These are phyloP conservation scores for Byssoonygena ceratinophila DNA, from an alignment of 2,329 filamentous ascomycete genomes.

Conservation along the genomic window DNA sequence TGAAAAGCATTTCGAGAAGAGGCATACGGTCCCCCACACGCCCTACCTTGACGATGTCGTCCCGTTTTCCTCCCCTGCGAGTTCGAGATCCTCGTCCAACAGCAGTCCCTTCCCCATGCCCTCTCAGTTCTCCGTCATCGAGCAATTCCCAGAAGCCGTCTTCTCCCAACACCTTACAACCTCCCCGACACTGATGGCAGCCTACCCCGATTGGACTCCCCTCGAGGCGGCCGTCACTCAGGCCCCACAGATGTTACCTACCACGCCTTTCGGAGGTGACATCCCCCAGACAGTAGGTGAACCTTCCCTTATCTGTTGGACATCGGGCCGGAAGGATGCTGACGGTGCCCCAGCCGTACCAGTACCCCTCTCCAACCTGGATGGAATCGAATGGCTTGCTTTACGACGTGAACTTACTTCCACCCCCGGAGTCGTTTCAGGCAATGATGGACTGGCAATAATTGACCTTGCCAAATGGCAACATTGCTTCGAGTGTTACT, in stretches of 20 bases:
- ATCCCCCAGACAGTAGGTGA: slow-evolving; percentile 32
- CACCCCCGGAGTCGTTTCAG: slow-evolving; percentile 26
- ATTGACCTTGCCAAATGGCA: slow-evolving; percentile 28
- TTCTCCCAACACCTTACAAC: slow-evolving; percentile 24
- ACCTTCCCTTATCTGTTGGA: slow-evolving; percentile 32
- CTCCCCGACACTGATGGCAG: slow-evolving; percentile 28
- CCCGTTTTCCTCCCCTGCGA: slow-evolving; percentile 37
- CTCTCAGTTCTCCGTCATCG: slow-evolving; percentile 24
- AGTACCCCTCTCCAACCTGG: slow-evolving; percentile 34
- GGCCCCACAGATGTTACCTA: slow-evolving; percentile 27
- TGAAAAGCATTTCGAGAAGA: slow-evolving; percentile 26
- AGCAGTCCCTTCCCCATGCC: slow-evolving; percentile 26
- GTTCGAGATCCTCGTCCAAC: slow-evolving; percentile 35
- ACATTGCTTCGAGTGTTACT: slow-evolving; percentile 29
- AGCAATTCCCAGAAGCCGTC: slow-evolving; percentile 28
- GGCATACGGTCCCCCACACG: slow-evolving; percentile 26
- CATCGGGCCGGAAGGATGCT: not conserved
- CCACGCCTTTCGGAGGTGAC: slow-evolving; percentile 26
- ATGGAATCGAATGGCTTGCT: slow-evolving; percentile 28
- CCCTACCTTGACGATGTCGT: slow-evolving; percentile 32
- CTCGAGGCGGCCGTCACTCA: slow-evolving; percentile 22
- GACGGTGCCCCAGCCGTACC: slow-evolving; percentile 25
- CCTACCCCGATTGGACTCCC: slow-evolving; percentile 28
- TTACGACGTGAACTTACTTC: slow-evolving; percentile 31
- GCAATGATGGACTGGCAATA: slow-evolving; percentile 28